These are phyloP conservation scores for Penicillium flavigenum DNA, from an alignment of 495 filamentous ascomycete genomes.

Conservation along the genomic window DNA sequence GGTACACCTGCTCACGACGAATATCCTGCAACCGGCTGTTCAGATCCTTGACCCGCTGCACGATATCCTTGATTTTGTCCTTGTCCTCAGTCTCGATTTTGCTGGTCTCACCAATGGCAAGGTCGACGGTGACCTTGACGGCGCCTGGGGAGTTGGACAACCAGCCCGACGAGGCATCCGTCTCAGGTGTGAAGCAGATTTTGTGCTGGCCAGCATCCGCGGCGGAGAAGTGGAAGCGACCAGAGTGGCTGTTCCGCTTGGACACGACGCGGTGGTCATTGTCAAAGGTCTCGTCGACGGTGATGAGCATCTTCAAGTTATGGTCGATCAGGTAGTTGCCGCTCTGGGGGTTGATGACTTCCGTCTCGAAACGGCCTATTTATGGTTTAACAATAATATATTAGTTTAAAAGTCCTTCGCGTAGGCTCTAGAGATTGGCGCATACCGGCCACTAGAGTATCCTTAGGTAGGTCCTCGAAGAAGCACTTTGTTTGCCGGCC, in stretches of 20 bases:
- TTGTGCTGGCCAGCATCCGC: conserved; percentile 91
- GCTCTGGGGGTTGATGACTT: conserved; percentile 67
- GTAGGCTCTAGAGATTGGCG: not conserved
- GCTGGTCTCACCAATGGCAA: conserved; percentile 94
- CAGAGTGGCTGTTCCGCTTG: conserved; percentile 70
- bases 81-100: conserved; percentile 93
- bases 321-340: conserved; percentile 66
- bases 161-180: conserved; percentile 63
- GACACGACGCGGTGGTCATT: conserved; percentile 94
- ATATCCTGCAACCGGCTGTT: conserved; percentile 89
- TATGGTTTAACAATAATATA: not conserved
- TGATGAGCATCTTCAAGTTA: conserved; percentile 78
- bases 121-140: conserved; percentile 80
- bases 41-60: conserved; percentile 83
- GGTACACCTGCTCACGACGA: conserved; percentile 90
- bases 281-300: conserved; percentile 95
- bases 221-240: conserved; percentile 94
- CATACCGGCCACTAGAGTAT: conserved; percentile 89
- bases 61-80: conserved; percentile 88
- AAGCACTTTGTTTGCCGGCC: conserved; percentile 73
- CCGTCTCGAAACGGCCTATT: conserved; percentile 76
- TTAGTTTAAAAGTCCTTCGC: not conserved
- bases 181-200: conserved; percentile 86
- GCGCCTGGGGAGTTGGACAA: conserved; percentile 67
- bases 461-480: conserved; percentile 97